These are phyloP conservation scores for Aquilaria agallochum DNA, from an alignment of 441 rosid genomes.

Conservation along the genomic window DNA sequence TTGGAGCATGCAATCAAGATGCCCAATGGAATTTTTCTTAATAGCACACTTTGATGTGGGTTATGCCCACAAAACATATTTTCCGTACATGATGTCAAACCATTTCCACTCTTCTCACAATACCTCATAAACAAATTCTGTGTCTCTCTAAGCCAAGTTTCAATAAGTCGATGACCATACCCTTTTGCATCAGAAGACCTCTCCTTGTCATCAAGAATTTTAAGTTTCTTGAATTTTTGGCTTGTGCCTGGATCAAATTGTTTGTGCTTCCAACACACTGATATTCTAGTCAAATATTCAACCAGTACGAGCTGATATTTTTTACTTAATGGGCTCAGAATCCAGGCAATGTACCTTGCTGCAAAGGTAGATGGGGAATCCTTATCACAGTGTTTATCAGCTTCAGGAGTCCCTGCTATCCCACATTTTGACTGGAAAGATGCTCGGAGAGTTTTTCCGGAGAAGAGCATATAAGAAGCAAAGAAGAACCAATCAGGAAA, in stretches of 20 bases:
- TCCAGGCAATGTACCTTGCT: constrained; percentile 75
- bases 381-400: constrained; percentile 23
- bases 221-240: constrained; percentile 49
- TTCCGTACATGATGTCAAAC: constrained; percentile 22
- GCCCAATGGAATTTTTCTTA: constrained; percentile 60
- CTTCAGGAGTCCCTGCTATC: constrained; percentile 8
- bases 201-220: constrained; percentile 17
- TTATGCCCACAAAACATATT: constrained; percentile 15
- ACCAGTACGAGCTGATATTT: constrained; percentile 41
- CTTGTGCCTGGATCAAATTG: constrained; percentile 23
- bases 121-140: constrained; percentile 24
- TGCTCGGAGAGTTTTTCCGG: constrained; percentile 26
- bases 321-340: constrained; percentile 48
- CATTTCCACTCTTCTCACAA: constrained; percentile 14
- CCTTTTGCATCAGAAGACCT: constrained; percentile 18
- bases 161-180: constrained; percentile 28
- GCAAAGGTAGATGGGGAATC: constrained; percentile 36
- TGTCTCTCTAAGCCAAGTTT: constrained; percentile 47
- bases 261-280: constrained; percentile 44
- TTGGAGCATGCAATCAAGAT: constrained; percentile 40
- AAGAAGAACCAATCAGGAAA: constrained; percentile 85
- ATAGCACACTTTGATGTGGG: constrained; percentile 28
- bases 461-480: constrained; percentile 62
- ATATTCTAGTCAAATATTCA: constrained; percentile 40
- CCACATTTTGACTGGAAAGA: constrained; percentile 19